Evolutionary conservation across 2,329 filamentous ascomycete species (phyloP).

Genomic region (Aspergillus versicolor): DNA sequence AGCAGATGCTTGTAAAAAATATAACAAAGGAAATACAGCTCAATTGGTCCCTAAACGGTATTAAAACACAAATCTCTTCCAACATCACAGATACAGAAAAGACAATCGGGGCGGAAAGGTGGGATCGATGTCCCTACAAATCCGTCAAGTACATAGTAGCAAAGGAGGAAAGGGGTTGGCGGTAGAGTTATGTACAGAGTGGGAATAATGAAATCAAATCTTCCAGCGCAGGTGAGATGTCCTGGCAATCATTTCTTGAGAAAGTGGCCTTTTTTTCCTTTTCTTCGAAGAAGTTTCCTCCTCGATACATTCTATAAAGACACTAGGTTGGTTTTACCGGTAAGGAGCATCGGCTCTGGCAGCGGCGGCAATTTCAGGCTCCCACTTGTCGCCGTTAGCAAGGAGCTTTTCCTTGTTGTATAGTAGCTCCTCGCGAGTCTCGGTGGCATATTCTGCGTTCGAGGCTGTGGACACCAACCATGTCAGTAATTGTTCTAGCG

Average conservation of each 20-base stretch:
- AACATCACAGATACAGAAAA: slow-evolving; percentile 26
- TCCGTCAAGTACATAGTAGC: slow-evolving; percentile 33
- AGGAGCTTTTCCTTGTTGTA: slow-evolving; percentile 98
- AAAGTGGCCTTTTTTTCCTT: slow-evolving; percentile 5
- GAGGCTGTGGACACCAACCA: slow-evolving; percentile 47
- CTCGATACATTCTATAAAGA: slow-evolving; percentile 6
- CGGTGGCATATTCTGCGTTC: slow-evolving; percentile 73
- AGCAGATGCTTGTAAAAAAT: background rate
- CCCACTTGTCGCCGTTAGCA: slow-evolving; percentile 92
- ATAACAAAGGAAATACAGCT: slow-evolving; percentile 15
- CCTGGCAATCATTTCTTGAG: slow-evolving; percentile 11
- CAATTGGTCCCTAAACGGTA: slow-evolving; percentile 23
- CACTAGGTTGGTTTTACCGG: slow-evolving; percentile 56
- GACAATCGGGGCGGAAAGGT: slow-evolving; percentile 16
- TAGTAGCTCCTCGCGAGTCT: slow-evolving; percentile 85
- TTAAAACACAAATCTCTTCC: slow-evolving; percentile 25
- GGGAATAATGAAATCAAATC: slow-evolving; percentile 13
- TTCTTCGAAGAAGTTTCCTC: slow-evolving; percentile 1
- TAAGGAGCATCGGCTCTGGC: slow-evolving; percentile 93
- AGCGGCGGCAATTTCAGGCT: slow-evolving; percentile 89
- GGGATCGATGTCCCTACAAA: slow-evolving; percentile 19
- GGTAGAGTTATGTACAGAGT: slow-evolving; percentile 34
- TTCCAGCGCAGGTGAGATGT: slow-evolving; percentile 7
- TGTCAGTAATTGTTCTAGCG: slow-evolving; percentile 20
- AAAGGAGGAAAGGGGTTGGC: slow-evolving; percentile 18